Conservation (phyloP, 2,329 filamentous ascomycete genomes). For the Microcyclosporella mali region DNA sequence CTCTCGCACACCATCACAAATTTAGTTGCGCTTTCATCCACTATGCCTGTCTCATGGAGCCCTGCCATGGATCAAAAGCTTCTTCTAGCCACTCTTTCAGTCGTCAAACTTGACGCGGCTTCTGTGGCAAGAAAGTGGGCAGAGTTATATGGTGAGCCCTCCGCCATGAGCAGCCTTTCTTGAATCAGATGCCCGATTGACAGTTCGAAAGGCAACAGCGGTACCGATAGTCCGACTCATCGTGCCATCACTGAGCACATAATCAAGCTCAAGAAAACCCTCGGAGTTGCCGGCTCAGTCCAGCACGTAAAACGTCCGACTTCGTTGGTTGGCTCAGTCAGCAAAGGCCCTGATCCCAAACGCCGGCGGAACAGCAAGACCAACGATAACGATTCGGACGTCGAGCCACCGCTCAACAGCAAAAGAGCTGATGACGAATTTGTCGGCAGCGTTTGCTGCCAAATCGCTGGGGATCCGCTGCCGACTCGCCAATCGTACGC, state of each 20-base stretch:
- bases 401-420: neutral
- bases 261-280: constrained; percentile 5
- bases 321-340: neutral
- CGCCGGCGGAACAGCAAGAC: neutral
- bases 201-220: neutral
- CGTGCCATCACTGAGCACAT: constrained; percentile 5
- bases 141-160: constrained; percentile 1
- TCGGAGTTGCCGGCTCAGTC: neutral
- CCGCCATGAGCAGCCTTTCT: neutral
- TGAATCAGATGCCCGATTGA: neutral
- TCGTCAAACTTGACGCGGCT: constrained; percentile 2
- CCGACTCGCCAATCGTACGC: too few relatives aligned
- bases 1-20: too few relatives aligned
- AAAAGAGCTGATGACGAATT: neutral
- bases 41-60: constrained; percentile 6
- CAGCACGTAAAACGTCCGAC: neutral
- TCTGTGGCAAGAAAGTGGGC: constrained; percentile 2
- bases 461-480: too few relatives aligned
- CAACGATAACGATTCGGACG: neutral
- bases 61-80: constrained; percentile 6
- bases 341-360: neutral
- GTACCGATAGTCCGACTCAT: constrained; percentile 1
- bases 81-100: constrained; percentile 1
- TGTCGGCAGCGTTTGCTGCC: neutral
- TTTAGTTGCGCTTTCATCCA: neutral